Conservation (phyloP, 306 rosid genomes). For the Arachis stenosperma region DNA sequence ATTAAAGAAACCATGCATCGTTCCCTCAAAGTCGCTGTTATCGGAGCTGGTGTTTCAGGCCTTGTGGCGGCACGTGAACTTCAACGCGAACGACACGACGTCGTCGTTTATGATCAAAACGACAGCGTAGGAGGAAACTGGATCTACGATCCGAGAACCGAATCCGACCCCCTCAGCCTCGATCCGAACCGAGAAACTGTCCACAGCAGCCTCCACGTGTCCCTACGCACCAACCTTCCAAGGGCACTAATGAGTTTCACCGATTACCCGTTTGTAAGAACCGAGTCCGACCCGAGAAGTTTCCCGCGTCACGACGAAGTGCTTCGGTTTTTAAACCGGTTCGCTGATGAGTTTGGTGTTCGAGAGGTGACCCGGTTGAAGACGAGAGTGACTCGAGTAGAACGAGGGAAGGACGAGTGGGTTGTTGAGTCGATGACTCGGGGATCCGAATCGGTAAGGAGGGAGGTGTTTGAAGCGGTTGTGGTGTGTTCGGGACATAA, state of each 20-base stretch:
- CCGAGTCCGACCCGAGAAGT: slow-evolving; percentile 26
- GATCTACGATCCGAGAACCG: slow-evolving; percentile 40
- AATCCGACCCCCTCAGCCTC: slow-evolving; percentile 37
- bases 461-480: slow-evolving; percentile 35
- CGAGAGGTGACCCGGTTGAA: slow-evolving; percentile 7
- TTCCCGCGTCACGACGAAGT: slow-evolving; percentile 48
- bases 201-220: slow-evolving; percentile 39
- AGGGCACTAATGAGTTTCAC: slow-evolving; percentile 36
- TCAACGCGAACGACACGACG: slow-evolving; percentile 32
- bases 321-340: slow-evolving; percentile 36
- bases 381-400: slow-evolving; percentile 18
- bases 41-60: slow-evolving; percentile 47
- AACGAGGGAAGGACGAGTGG: slow-evolving; percentile 16
- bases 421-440: neutral
- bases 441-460: slow-evolving; percentile 18
- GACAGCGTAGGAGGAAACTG: slow-evolving; percentile 42
- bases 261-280: slow-evolving; percentile 35
- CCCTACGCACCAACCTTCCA: slow-evolving; percentile 48
- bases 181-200: slow-evolving; percentile 42
- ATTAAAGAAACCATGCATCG: neutral
- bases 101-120: slow-evolving; percentile 42
- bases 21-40: slow-evolving; percentile 38
- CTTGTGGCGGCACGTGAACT: slow-evolving; percentile 40
- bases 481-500: slow-evolving; percentile 43
- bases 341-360: slow-evolving; percentile 32